Conservation (phyloP, 2,329 filamentous ascomycete species). For the Fusarium euwallaceae region DNA sequence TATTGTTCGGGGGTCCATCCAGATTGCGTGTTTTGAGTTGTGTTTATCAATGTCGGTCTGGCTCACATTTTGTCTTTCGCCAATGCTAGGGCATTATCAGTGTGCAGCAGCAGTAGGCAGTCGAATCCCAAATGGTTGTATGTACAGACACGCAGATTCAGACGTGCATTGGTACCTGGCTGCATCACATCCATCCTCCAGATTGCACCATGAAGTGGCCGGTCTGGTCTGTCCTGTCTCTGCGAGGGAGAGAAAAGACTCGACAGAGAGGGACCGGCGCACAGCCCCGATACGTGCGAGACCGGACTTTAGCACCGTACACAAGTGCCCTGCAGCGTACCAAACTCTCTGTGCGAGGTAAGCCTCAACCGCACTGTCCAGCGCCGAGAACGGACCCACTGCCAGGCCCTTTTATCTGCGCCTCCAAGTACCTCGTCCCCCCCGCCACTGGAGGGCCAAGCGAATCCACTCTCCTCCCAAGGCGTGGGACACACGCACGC, state of each 20-base stretch:
- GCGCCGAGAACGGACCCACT: conserved; percentile 32
- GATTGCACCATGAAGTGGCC: conserved; percentile 18
- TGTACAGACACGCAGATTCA: conserved; percentile 9
- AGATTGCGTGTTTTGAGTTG: neutral
- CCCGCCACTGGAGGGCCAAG: conserved; percentile 28
- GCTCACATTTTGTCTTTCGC: conserved; percentile 10
- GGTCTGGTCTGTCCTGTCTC: conserved; percentile 23
- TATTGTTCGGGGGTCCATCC: neutral
- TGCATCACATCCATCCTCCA: conserved; percentile 8
- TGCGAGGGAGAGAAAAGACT: conserved; percentile 14
- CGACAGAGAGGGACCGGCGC: conserved; percentile 6
- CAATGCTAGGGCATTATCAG: conserved; percentile 7
- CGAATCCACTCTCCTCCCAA: conserved; percentile 19
- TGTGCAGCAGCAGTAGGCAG: neutral
- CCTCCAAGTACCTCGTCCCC: conserved; percentile 1
- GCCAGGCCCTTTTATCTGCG: conserved; percentile 13
- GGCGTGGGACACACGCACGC: conserved; percentile 13
- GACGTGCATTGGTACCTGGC: conserved; percentile 19
- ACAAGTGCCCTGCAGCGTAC: neutral
- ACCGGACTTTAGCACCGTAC: conserved; percentile 17
- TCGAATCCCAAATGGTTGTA: neutral
- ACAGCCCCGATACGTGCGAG: conserved; percentile 26
- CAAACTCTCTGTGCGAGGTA: neutral
- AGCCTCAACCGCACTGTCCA: conserved; percentile 38
- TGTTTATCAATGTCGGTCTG: conserved; percentile 34